Percentiles rank a stretch among this genome's conserved stretches.
These are phyloP conservation scores for Epichloe sp. DNA, from an alignment of 2,329 filamentous ascomycete species.

Conservation along the genomic window DNA sequence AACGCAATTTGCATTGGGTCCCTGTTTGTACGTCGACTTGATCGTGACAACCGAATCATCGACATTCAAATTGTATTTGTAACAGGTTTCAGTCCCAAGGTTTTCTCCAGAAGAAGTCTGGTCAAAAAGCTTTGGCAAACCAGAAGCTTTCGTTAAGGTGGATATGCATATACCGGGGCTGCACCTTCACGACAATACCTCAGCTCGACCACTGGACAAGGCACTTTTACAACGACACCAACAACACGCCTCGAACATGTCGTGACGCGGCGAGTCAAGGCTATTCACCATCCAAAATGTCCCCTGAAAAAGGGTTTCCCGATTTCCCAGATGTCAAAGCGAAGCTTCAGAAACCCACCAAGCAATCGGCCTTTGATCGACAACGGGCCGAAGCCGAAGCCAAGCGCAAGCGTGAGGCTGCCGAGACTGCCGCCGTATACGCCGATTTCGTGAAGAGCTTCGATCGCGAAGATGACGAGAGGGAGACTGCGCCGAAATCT, in stretches of 20 bases:
- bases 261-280: background rate
- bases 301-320: conserved; percentile 32
- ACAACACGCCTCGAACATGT: conserved; percentile 1
- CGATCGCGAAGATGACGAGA: conserved; percentile 42
- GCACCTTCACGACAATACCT: background rate
- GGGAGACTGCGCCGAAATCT: background rate
- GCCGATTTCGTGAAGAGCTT: conserved; percentile 79
- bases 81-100: too few species aligned
- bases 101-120: too few species aligned
- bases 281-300: conserved; percentile 22
- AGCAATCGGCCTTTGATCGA: conserved; percentile 78
- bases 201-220: background rate
- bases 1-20: too few species aligned
- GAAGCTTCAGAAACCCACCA: conserved; percentile 67
- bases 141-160: too few species aligned
- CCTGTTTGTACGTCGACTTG: too few species aligned
- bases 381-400: conserved; percentile 83
- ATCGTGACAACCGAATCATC: too few species aligned
- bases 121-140: too few species aligned
- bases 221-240: background rate
- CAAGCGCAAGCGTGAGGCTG: conserved; percentile 71
- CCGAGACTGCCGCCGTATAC: conserved; percentile 76
- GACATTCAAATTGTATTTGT: too few species aligned
- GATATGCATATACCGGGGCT: conserved; percentile 10
- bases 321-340: conserved; percentile 60